Evolutionary conservation across 1,284 basidiomycete genomes (phyloP).

Genomic region (Ceratobasidium sp.): DNA sequence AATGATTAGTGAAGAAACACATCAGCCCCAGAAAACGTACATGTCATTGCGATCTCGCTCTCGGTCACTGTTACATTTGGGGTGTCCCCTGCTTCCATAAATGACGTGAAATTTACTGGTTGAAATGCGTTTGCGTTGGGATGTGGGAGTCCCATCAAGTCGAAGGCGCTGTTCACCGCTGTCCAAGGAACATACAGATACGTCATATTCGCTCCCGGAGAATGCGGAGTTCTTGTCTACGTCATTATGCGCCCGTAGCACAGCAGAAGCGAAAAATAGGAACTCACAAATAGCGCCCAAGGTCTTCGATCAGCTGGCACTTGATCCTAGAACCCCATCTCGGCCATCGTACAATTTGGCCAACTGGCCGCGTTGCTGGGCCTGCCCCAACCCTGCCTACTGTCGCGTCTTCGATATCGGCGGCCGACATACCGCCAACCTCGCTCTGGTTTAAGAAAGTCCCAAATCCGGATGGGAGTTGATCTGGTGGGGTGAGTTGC

Average conservation of each 20-base stretch:
- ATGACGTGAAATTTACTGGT: constrained; percentile 20
- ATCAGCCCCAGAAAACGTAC: neutral
- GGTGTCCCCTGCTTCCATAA: constrained; percentile 25
- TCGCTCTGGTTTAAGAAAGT: constrained; percentile 31
- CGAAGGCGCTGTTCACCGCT: constrained; percentile 24
- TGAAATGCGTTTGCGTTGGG: constrained; percentile 28
- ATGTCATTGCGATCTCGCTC: constrained; percentile 24
- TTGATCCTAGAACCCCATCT: constrained; percentile 34
- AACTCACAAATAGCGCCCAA: constrained; percentile 34
- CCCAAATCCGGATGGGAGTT: constrained; percentile 23
- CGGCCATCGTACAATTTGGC: constrained; percentile 32
- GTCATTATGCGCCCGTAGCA: neutral
- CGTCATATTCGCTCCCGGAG: constrained; percentile 21
- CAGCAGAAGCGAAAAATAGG: neutral
- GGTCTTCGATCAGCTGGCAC: constrained; percentile 25
- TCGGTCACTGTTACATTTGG: constrained; percentile 18
- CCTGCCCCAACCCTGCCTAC: neutral
- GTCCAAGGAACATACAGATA: constrained; percentile 35
- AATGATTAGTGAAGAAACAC: neutral
- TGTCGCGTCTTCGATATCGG: neutral
- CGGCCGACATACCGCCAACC: constrained; percentile 2
- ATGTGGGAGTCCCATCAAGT: constrained; percentile 12
- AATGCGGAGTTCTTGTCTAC: constrained; percentile 20
- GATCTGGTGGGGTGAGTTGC: constrained; percentile 10
- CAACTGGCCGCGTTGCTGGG: constrained; percentile 13